Conservation (phyloP, 2,329 filamentous ascomycete genomes). For the Fulvia fulva region DNA sequence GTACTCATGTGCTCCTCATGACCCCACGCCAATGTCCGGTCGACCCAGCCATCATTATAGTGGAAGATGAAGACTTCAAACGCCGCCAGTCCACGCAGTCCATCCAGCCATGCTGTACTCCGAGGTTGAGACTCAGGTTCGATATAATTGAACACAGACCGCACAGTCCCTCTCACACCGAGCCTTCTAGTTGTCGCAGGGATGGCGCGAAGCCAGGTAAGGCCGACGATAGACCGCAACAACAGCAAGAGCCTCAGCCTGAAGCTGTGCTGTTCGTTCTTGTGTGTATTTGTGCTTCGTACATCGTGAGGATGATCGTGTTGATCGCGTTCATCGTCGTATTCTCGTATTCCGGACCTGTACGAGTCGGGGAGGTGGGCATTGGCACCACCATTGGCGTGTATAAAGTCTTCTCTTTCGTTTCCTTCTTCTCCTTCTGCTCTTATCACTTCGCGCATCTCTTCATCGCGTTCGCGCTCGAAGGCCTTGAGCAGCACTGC, state of each 20-base stretch:
- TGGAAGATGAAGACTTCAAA: slow-evolving; percentile 25
- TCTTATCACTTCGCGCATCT: background rate
- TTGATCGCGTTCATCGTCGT: background rate
- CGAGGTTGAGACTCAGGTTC: slow-evolving; percentile 5
- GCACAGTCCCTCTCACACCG: slow-evolving; percentile 3
- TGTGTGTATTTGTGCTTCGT: background rate
- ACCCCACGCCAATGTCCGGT: slow-evolving; percentile 12
- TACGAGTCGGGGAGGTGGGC: background rate
- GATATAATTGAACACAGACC: slow-evolving; percentile 13
- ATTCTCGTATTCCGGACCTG: background rate
- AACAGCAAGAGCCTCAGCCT: background rate
- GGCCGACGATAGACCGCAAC: background rate
- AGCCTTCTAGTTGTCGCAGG: background rate
- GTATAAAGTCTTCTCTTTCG: background rate
- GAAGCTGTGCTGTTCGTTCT: background rate
- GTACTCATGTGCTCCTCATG: slow-evolving; percentile 40
- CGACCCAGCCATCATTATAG: slow-evolving; percentile 16
- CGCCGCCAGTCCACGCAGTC: slow-evolving; percentile 21
- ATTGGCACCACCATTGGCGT: background rate
- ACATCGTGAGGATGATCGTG: background rate
- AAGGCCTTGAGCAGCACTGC: background rate
- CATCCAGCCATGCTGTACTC: slow-evolving; percentile 23
- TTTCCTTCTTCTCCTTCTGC: background rate
- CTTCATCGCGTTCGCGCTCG: background rate
- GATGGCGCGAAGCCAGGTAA: background rate